Conservation (phyloP, 2,329 filamentous ascomycete genomes). For the Teratosphaeria epicoccoides region DNA sequence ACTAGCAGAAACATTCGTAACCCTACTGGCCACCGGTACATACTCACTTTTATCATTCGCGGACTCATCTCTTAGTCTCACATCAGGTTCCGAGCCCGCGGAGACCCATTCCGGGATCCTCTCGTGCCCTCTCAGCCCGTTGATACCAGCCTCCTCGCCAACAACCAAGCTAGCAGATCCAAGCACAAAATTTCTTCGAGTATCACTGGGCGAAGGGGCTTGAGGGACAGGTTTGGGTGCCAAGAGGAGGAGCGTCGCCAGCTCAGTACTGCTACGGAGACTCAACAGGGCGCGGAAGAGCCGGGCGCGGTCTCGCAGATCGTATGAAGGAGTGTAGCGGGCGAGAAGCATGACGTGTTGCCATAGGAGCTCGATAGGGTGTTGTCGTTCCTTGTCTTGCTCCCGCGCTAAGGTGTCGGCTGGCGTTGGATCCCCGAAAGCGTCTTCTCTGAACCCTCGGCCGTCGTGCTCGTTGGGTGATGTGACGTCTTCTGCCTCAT, state of each 20-base stretch:
- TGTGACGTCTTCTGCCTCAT: conserved; percentile 1
- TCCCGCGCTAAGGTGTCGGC: conserved; percentile 12
- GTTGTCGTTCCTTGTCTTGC: conserved; percentile 25
- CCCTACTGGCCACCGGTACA: conserved; percentile 24
- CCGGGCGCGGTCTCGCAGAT: conserved; percentile 81
- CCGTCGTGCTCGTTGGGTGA: conserved; percentile 13
- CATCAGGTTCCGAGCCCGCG: conserved; percentile 68
- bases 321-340: conserved; percentile 89
- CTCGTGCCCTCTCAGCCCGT: conserved; percentile 69
- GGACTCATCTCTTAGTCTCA: conserved; percentile 56
- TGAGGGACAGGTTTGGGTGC: conserved; percentile 92
- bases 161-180: conserved; percentile 81
- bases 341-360: conserved; percentile 74
- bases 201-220: conserved; percentile 75
- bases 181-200: conserved; percentile 63
- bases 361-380: conserved; percentile 70
- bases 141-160: conserved; percentile 61
- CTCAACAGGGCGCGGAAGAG: conserved; percentile 77
- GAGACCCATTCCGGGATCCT: conserved; percentile 75
- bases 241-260: conserved; percentile 80
- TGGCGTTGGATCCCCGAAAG: conserved; percentile 2
- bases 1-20: conserved; percentile 42
- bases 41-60: conserved; percentile 25
- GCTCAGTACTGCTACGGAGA: conserved; percentile 62
- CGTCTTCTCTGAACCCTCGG: conserved; percentile 15